These are phyloP conservation scores for Hypoxylon sp. DNA, from an alignment of 2,329 filamentous ascomycete genomes.

Conservation along the genomic window DNA sequence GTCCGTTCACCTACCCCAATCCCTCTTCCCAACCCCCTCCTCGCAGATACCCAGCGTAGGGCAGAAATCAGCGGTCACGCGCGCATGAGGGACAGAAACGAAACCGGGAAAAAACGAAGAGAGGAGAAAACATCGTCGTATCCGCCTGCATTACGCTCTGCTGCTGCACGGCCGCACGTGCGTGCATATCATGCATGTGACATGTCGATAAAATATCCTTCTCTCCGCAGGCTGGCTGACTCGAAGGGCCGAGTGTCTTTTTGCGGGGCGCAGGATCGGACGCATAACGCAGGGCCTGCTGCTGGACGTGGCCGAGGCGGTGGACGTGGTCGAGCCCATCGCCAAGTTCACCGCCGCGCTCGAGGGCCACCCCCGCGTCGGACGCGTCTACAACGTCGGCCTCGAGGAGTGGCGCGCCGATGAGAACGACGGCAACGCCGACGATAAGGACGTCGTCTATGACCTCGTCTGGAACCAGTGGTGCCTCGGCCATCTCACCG, in stretches of 20 bases:
- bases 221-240: background rate
- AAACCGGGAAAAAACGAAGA: background rate
- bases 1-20: background rate
- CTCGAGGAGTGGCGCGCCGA: constrained; percentile 73
- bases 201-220: background rate
- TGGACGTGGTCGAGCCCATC: constrained; percentile 88
- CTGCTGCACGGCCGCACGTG: background rate
- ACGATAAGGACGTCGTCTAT: constrained; percentile 61
- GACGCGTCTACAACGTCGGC: constrained; percentile 73
- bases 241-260: background rate
- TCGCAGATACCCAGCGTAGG: background rate
- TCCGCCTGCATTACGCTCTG: background rate
- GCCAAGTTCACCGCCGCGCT: constrained; percentile 77
- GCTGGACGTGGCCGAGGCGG: constrained; percentile 69
- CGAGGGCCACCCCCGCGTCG: constrained; percentile 62
- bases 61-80: background rate
- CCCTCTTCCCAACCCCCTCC: background rate
- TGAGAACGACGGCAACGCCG: no score
- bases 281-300: constrained; percentile 82
- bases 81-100: background rate
- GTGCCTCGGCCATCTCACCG: constrained; percentile 85
- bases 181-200: constrained; percentile 1
- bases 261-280: constrained; percentile 69
- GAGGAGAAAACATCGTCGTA: background rate
- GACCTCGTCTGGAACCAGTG: constrained; percentile 91